Percentiles rank a stretch among this genome's conserved stretches.
These are phyloP conservation scores for Brassica juncea DNA, from an alignment of 345 rosid genomes.

Conservation along the genomic window DNA sequence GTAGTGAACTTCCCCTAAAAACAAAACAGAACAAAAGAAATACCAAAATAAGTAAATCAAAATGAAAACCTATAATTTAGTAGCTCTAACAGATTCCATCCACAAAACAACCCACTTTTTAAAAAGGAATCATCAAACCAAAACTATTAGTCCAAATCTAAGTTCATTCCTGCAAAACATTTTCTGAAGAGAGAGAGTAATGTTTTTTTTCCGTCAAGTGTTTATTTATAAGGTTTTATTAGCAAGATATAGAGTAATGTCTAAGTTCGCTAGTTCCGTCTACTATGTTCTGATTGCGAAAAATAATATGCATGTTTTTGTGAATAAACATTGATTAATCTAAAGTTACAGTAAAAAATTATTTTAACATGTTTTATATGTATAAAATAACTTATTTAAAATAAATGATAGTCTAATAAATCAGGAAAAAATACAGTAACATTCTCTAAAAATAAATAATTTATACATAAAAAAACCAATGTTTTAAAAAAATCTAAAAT, in stretches of 20 bases:
- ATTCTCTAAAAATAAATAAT: not conserved
- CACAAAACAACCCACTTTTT: not conserved
- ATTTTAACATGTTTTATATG: no score
- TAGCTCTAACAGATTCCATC: not conserved
- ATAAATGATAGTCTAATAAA: no score
- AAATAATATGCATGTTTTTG: no score
- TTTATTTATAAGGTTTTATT: not conserved
- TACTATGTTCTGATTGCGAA: no score
- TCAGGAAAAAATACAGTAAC: not conserved
- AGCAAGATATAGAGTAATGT: not conserved
- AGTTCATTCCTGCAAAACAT: not conserved
- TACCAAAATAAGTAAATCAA: not conserved
- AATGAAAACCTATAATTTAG: not conserved
- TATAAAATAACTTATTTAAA: no score
- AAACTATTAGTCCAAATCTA: not conserved
- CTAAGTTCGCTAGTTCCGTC: not conserved
- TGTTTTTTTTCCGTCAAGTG: not conserved
- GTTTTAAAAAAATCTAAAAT: no score
- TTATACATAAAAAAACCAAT: not conserved
- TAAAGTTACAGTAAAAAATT: no score
- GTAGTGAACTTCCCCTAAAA: not conserved
- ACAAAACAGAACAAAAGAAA: not conserved
- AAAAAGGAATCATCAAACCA: not conserved
- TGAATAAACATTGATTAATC: no score
- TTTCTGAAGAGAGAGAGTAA: not conserved